Conservation (phyloP, 176 grass and related monocot genomes). For the Metroxylon sagu region DNA sequence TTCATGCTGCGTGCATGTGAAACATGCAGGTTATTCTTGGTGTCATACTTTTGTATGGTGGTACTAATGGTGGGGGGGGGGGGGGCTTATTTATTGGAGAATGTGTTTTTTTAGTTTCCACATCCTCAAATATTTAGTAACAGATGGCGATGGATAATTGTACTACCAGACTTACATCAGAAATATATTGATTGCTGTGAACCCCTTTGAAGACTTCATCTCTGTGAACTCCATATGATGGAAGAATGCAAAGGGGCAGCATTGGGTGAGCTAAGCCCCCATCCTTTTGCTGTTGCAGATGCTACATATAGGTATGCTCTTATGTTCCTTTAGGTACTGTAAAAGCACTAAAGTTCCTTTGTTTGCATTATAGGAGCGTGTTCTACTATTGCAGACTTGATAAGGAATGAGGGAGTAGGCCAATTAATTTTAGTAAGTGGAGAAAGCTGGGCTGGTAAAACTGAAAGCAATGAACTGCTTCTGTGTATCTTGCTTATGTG, state of each 20-base stretch:
- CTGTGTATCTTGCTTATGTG: conserved; percentile 86
- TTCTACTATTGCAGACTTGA: conserved; percentile 35
- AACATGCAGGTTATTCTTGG: no score
- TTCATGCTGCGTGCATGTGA: no score
- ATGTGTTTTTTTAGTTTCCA: no score
- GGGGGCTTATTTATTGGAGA: no score
- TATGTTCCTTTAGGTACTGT: background rate
- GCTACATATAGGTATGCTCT: conserved; percentile 60
- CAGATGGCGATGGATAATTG: background rate
- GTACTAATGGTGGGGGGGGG: no score
- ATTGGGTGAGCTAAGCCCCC: conserved; percentile 82
- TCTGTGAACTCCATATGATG: conserved; percentile 94
- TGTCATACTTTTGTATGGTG: no score
- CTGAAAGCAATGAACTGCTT: conserved; percentile 81
- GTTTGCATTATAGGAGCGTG: conserved; percentile 12
- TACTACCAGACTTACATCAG: conserved; percentile 74
- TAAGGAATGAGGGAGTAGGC: conserved; percentile 52
- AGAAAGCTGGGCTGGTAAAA: conserved; percentile 81
- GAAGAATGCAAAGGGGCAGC: conserved; percentile 71
- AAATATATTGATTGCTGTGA: conserved; percentile 90
- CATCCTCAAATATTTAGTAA: no score
- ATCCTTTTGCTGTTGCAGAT: conserved; percentile 92
- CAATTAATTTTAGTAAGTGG: conserved; percentile 85
- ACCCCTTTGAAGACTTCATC: conserved; percentile 87
- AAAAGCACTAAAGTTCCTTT: background rate